A percentile compares a stretch with the other conserved stretches of the same genome.
These are phyloP conservation scores for Saksenaea vasiformis DNA, from an alignment of 371 early-diverging fungal species.

Conservation along the genomic window DNA sequence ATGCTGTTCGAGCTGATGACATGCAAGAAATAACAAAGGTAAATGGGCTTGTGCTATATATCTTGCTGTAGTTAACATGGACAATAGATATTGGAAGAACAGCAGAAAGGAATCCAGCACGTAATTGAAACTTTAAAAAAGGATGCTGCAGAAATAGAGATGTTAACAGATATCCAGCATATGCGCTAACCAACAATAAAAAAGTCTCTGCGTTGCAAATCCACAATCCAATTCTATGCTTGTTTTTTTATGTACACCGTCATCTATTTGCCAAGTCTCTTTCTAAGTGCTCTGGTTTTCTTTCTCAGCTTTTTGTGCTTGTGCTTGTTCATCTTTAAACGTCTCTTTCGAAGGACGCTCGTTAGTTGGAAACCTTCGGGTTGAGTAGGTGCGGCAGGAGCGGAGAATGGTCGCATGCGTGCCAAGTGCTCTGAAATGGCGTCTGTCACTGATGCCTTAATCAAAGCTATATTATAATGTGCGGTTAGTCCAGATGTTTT, in stretches of 20 bases:
- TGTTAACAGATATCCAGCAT: slow-evolving; percentile 1
- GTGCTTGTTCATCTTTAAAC: slow-evolving; percentile 88
- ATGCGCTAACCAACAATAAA: not conserved
- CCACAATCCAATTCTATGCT: slow-evolving; percentile 4
- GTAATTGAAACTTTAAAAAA: slow-evolving; percentile 58
- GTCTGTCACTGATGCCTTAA: not conserved
- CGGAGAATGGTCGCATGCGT: slow-evolving; percentile 38
- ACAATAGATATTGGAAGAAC: slow-evolving; percentile 56
- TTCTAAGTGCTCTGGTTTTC: slow-evolving; percentile 77
- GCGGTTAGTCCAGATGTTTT: not conserved
- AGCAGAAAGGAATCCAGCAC: slow-evolving; percentile 66
- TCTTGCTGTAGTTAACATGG: not conserved
- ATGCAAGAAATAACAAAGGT: slow-evolving; percentile 54
- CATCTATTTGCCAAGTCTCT: slow-evolving; percentile 75
- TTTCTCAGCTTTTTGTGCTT: slow-evolving; percentile 84
- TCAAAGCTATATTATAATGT: not conserved
- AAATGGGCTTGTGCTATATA: not conserved
- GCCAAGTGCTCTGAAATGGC: slow-evolving; percentile 38
- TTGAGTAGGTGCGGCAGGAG: slow-evolving; percentile 35
- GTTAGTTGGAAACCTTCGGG: slow-evolving; percentile 48
- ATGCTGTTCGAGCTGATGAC: slow-evolving; percentile 42
- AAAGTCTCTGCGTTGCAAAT: not conserved
- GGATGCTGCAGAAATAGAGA: slow-evolving; percentile 36
- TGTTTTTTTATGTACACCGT: slow-evolving; percentile 8
- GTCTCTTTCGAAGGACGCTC: slow-evolving; percentile 79